Percentiles rank a stretch among this genome's conserved stretches.
These are phyloP conservation scores for Pogostemon cablin DNA, from an alignment of 257 asterid genomes.

Conservation along the genomic window DNA sequence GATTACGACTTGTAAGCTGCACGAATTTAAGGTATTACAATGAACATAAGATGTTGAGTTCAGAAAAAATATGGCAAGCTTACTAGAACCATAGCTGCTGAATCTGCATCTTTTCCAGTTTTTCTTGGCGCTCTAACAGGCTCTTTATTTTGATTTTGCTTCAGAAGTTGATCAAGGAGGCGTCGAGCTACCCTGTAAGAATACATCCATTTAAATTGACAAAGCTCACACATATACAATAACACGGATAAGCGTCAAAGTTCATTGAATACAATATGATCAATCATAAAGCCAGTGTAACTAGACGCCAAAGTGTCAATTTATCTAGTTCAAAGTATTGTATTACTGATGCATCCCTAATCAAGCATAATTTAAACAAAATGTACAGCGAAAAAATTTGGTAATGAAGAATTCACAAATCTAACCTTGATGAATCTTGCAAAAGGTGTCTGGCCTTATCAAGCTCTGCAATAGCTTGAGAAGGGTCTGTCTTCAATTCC, in stretches of 20 bases:
- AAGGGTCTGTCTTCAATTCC: conserved; percentile 50
- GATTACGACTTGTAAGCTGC: conserved; percentile 11
- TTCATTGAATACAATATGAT: conserved; percentile 7
- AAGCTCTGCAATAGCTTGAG: conserved; percentile 63
- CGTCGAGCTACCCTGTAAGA: conserved; percentile 61
- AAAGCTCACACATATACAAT: conserved; percentile 24
- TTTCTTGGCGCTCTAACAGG: conserved; percentile 39
- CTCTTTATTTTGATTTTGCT: conserved; percentile 45
- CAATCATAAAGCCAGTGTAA: conserved; percentile 14
- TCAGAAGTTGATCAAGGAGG: conserved; percentile 41
- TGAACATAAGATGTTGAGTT: conserved; percentile 16
- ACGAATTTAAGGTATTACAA: not conserved
- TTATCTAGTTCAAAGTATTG: not conserved
- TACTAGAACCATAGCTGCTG: conserved; percentile 66
- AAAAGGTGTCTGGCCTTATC: conserved; percentile 63
- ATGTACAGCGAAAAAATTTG: conserved; percentile 14
- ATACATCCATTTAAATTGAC: conserved; percentile 17
- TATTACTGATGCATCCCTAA: not conserved
- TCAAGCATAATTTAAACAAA: conserved; percentile 8
- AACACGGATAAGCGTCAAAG: not conserved
- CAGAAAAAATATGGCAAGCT: conserved; percentile 37
- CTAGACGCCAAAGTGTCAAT: not conserved
- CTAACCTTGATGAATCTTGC: conserved; percentile 62
- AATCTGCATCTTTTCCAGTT: conserved; percentile 48
- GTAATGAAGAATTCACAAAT: conserved; percentile 18